These are phyloP conservation scores for Saturnispora kantuleensis DNA, from an alignment of 805 yeast genomes.

Conservation along the genomic window DNA sequence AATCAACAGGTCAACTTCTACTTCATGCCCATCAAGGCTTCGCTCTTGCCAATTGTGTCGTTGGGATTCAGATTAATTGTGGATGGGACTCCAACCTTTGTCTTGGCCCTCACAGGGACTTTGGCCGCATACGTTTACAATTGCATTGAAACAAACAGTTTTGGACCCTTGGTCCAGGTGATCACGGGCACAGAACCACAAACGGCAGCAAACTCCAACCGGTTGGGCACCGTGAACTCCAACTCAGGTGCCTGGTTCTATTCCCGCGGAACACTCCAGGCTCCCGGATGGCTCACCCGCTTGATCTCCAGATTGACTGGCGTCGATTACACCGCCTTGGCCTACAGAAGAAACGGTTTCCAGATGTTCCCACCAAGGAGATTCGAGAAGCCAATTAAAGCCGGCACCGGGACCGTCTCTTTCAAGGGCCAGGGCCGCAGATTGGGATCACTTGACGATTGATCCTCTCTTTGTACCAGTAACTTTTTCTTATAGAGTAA, in stretches of 20 bases:
- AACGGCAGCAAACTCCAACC: constrained; percentile 15
- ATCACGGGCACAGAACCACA: constrained; percentile 24
- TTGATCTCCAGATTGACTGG: constrained; percentile 25
- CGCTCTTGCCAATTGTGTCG: constrained; percentile 39
- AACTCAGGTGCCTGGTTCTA: constrained; percentile 29
- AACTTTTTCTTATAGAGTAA: background rate
- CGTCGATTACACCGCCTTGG: constrained; percentile 23
- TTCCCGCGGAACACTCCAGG: constrained; percentile 45
- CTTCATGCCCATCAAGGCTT: constrained; percentile 43
- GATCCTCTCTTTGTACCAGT: background rate
- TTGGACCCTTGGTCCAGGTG: constrained; percentile 33
- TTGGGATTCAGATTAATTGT: constrained; percentile 35
- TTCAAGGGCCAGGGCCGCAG: constrained; percentile 6
- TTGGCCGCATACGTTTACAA: constrained; percentile 49
- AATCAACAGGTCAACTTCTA: constrained; percentile 45
- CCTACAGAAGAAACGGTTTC: constrained; percentile 21
- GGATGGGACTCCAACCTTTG: constrained; percentile 33
- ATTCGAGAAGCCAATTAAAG: background rate
- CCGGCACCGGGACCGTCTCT: background rate
- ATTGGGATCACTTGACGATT: constrained; percentile 5
- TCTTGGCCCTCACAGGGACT: constrained; percentile 40
- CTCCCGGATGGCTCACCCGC: constrained; percentile 38
- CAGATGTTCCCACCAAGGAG: constrained; percentile 12
- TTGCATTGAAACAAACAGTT: constrained; percentile 51
- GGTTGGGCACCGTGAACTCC: constrained; percentile 25